phyloP scores from a whole-genome alignment of 176 grass and related monocot genomes.

The Otatea glauca region DNA sequence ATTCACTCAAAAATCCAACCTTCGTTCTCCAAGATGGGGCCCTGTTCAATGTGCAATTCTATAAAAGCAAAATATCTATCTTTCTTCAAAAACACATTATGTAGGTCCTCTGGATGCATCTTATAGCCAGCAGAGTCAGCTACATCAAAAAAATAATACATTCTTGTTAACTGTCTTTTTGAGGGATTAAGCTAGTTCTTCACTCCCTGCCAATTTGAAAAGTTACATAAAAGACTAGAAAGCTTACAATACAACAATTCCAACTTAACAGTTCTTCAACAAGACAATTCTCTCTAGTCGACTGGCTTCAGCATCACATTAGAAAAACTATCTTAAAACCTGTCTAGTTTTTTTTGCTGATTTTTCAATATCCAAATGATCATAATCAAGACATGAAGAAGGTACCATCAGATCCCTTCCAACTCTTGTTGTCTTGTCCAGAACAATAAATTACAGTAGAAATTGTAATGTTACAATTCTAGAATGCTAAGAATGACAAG shows the following conservation, averaged over 20 bases:
- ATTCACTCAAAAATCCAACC: too few species aligned
- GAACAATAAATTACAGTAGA: neutral
- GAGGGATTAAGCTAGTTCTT: too few species aligned
- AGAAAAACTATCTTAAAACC: neutral
- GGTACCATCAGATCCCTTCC: slow-evolving; percentile 10
- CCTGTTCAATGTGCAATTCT: too few species aligned
- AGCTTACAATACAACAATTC: neutral
- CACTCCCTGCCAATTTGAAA: neutral
- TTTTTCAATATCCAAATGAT: neutral
- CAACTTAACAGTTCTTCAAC: neutral
- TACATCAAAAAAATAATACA: too few species aligned
- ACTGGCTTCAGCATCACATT: neutral
- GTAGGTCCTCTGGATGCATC: too few species aligned
- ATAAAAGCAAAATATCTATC: too few species aligned
- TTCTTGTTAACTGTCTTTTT: neutral
- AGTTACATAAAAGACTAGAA: slow-evolving; percentile 18
- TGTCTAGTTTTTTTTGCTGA: slow-evolving; percentile 9
- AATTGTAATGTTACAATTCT: neutral
- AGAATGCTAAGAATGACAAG: neutral
- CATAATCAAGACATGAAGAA: neutral
- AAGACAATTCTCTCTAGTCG: neutral
- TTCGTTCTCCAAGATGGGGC: too few species aligned
- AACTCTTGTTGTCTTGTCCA: neutral
- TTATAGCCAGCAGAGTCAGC: too few species aligned
- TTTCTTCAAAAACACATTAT: too few species aligned